Base-by-base conservation (phyloP, 148 eudicot genomes). In the Rhododendron griersonianum region DNA sequence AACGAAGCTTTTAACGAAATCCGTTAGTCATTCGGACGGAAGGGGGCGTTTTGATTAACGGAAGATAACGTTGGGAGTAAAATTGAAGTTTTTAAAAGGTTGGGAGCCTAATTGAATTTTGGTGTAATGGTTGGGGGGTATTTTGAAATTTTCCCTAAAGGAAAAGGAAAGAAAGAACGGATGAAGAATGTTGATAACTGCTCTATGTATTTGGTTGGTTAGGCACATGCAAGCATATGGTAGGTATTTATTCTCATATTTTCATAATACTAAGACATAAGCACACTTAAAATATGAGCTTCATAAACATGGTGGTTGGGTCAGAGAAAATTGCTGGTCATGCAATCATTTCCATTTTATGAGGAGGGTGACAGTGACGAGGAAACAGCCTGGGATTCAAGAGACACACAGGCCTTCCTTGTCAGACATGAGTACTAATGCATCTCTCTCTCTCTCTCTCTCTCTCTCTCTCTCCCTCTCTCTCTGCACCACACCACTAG, bases 191-290 rank as follows among this genome's bases (percentile, higher is more conserved):
- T 10, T 47, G 9, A 45, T 78, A 47, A 78, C 30, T 21, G 81
- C 28, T 45, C 53, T 23, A 19, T 23, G 30, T 45, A n/a, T 51
- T 23, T 45, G 51, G 51, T 47, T 78, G 30, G 51, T 47, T 45
- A 47, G 81, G 81, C 81, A 78, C 81, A 78, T 21, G 81, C 51
- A 78, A 47, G 15, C 55, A 78, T 78, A 45, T 78, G 53, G 55
- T 44, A 41, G 81, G 53, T 45, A 78, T 45, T 11, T 78, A 18
- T 23, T 78, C 81, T 11, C 28, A 21, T 3, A 41, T 45, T 2
- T 9, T 8, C 21, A 78, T 19, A 44, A 41, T 41, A 41, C 45
- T 41, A 41, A 41, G 45, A 41, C 16, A 45, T 4, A 47, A 78
- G 18, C 48, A 18, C 79, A n/a, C 30, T 45, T 19, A 10, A 45